These are phyloP conservation scores for Pterula multifida DNA, from an alignment of 1,284 basidiomycete genomes.

Conservation along the genomic window DNA sequence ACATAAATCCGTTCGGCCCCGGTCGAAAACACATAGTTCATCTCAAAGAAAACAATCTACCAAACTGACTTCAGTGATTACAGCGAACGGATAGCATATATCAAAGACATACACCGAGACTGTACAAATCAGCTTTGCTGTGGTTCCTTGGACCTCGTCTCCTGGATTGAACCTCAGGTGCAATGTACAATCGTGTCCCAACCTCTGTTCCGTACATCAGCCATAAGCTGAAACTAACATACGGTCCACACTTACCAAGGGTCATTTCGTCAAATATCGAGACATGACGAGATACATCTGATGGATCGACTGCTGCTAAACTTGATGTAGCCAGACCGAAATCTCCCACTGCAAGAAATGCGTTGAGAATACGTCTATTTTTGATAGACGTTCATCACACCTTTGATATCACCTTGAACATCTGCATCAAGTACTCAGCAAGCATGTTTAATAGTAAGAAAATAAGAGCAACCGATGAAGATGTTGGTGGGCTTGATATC, in stretches of 20 bases:
- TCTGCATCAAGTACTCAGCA: constrained; percentile 30
- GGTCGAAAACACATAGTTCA: constrained; percentile 87
- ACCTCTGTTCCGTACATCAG: constrained; percentile 43
- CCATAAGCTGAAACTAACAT: background rate
- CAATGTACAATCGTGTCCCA: constrained; percentile 88
- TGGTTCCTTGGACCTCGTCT: constrained; percentile 57
- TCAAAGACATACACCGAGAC: constrained; percentile 56
- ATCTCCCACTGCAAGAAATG: constrained; percentile 44
- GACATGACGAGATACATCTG: constrained; percentile 40
- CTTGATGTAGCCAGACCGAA: constrained; percentile 88
- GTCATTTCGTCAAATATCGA: constrained; percentile 57
- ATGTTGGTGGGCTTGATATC: constrained; percentile 92
- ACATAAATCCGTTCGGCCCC: constrained; percentile 80
- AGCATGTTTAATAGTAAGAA: background rate
- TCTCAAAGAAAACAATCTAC: constrained; percentile 94
- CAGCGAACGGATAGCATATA: background rate
- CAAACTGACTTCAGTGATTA: constrained; percentile 2
- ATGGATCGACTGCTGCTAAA: constrained; percentile 61
- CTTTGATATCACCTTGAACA: constrained; percentile 83
- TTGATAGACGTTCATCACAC: constrained; percentile 29
- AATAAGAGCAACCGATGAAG: constrained; percentile 56
- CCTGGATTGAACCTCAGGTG: constrained; percentile 71
- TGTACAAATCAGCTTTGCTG: constrained; percentile 91
- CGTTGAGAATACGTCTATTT: background rate
- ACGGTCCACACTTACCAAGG: constrained; percentile 32